Conservation (phyloP, 805 yeast species). For the Komagataella phaffii region DNA sequence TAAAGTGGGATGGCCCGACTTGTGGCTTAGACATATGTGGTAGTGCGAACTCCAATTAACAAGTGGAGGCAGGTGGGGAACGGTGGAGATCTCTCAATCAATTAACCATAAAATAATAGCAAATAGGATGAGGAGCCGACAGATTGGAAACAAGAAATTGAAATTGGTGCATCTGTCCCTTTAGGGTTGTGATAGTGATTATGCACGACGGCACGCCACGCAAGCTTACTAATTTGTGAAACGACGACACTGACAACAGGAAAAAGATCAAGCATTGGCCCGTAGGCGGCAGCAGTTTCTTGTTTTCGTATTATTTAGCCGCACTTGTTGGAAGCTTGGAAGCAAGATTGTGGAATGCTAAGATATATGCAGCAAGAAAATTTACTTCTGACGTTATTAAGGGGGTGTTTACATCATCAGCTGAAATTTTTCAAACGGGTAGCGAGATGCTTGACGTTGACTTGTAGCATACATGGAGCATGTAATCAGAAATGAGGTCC, state of each 20-base stretch:
- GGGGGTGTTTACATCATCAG: too few species aligned
- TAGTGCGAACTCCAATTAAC: not conserved
- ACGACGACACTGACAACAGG: too few species aligned
- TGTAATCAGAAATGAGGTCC: not conserved
- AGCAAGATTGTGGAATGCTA: too few species aligned
- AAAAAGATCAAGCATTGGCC: too few species aligned
- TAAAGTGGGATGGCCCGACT: too few species aligned
- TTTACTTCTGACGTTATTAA: too few species aligned
- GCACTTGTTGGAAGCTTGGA: too few species aligned
- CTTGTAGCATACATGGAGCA: not conserved
- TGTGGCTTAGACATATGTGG: not conserved
- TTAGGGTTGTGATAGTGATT: not conserved
- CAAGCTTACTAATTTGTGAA: not conserved
- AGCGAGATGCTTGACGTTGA: not conserved
- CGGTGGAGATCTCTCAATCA: not conserved
- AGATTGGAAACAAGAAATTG: not conserved
- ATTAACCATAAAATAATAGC: not conserved
- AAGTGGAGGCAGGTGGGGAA: not conserved
- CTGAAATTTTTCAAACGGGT: not conserved
- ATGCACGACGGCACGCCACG: not conserved
- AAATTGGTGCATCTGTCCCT: not conserved
- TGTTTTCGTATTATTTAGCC: too few species aligned
- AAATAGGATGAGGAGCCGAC: not conserved
- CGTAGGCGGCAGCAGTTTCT: too few species aligned
- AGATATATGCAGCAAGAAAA: too few species aligned